Base-by-base conservation (phyloP, 345 rosid genomes). In the Bruguiera gymnorhiza region DNA sequence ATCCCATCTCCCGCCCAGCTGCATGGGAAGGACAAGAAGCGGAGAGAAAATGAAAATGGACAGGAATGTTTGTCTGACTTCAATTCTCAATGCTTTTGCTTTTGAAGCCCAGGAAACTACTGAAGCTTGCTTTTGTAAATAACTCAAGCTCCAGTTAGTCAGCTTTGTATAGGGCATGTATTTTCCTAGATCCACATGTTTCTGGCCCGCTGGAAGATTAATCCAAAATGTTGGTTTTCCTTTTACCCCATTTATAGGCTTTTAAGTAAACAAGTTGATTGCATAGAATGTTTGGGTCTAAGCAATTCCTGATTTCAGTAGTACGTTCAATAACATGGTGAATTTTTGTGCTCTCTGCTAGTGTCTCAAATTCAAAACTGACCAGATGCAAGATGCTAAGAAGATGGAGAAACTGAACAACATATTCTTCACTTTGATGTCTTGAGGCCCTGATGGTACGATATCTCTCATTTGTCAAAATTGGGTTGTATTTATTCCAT, bases 331-430 rank as follows among this genome's bases (percentile, higher is more conserved):
- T 59, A 9, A 8, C 53, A 29, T 6, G 24, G 21, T 39, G 20
- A 32, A 5, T 55, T 16, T 21, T 34, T 43, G 69, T 56, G 24
- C 72, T 53, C 66, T 57, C 32, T 71, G 20, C 62, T 78, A 88
- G 99, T 92, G 97, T 83, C 93, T 95, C 76, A 95, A 95, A 83
- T 95, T 95, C 80, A 95, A 95, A 85, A 95, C 97, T 23, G 98
- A 92, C 82, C 96, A 92, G 84, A 97, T 94, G 69, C 97, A 95
- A 75, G 97, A 92, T 62, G 99, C 96, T 6, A 95, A 86, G 89
- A 95, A 92, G 86, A 90, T 92, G 98, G 99, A 92, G 86, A 95
- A 92, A 81, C 82, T 95, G 72, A 95, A 87, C 75, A 92, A 90
- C 81, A 80, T 95, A 79, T 95, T 95, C 73, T 95, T 95, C 77